phyloP scores from a whole-genome alignment of 441 rosid genomes.

The Sinapis alba region DNA sequence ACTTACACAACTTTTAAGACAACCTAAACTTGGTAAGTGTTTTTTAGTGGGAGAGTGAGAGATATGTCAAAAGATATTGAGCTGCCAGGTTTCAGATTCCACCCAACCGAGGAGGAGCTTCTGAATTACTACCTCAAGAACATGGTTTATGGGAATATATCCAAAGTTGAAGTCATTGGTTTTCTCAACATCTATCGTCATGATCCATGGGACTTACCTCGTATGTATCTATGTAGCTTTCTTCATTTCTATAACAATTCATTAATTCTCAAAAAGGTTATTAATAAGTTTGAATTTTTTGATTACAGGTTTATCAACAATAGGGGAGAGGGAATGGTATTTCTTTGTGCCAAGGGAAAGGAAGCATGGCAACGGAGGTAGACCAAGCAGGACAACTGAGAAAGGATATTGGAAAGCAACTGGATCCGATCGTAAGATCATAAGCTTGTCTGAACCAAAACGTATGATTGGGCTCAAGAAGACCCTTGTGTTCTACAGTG shows the following conservation, averaged over 20 bases:
- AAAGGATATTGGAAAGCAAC: constrained; percentile 98
- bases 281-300: not conserved
- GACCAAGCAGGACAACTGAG: constrained; percentile 85
- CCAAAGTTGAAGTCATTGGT: constrained; percentile 59
- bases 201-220: constrained; percentile 87
- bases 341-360: constrained; percentile 93
- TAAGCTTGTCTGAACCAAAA: constrained; percentile 66
- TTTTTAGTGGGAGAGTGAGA: constrained; percentile 27
- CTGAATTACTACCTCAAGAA: constrained; percentile 82
- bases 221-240: too few relatives aligned
- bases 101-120: constrained; percentile 91
- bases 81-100: constrained; percentile 95
- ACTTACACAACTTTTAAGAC: constrained; percentile 4
- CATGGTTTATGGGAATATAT: constrained; percentile 56
- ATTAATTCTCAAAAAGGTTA: too few relatives aligned
- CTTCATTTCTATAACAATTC: too few relatives aligned
- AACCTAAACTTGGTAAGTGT: not conserved
- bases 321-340: constrained; percentile 95
- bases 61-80: constrained; percentile 44
- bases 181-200: constrained; percentile 75
- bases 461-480: constrained; percentile 75
- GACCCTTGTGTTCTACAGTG: constrained; percentile 90
- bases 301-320: constrained; percentile 60
- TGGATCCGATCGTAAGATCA: constrained; percentile 83
- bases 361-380: constrained; percentile 82